phyloP scores from a whole-genome alignment of 306 rosid genomes.

The Castanea mollissima region DNA sequence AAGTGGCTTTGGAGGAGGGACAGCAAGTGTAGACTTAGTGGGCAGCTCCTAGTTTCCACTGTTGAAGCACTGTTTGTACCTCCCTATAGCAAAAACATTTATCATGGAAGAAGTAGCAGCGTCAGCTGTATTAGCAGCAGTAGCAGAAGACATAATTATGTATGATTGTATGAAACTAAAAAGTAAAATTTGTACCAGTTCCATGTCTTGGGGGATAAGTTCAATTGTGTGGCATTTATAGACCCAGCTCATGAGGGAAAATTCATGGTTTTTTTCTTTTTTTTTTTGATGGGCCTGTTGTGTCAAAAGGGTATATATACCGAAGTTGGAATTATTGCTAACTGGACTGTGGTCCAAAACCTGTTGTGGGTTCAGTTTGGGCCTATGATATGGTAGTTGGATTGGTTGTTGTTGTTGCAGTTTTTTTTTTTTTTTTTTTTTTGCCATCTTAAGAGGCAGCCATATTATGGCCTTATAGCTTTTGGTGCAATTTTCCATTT shows the following conservation, averaged over 20 bases:
- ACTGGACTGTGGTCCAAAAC: too few species aligned
- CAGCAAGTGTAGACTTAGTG: constrained; percentile 2
- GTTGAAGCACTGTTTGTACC: constrained; percentile 36
- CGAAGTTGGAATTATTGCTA: background rate
- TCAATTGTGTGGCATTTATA: background rate
- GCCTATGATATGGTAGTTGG: too few species aligned
- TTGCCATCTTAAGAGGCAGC: too few species aligned
- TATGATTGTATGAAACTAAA: background rate
- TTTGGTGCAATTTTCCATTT: too few species aligned
- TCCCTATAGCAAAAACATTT: constrained; percentile 51
- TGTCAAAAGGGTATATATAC: background rate
- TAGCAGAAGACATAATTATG: constrained; percentile 32
- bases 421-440: too few species aligned
- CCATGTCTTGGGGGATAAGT: background rate
- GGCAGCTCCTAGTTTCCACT: constrained; percentile 26
- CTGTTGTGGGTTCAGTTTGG: too few species aligned
- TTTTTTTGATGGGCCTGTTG: background rate
- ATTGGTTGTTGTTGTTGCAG: too few species aligned
- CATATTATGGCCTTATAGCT: too few species aligned
- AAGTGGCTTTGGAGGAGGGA: constrained; percentile 71
- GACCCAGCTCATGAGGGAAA: background rate
- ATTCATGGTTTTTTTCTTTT: background rate
- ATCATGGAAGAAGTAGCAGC: constrained; percentile 2
- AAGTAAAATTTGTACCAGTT: background rate
- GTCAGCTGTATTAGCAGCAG: background rate